These are phyloP conservation scores for Stipa capillata DNA, from an alignment of 176 grass and related monocot species.

Conservation along the genomic window DNA sequence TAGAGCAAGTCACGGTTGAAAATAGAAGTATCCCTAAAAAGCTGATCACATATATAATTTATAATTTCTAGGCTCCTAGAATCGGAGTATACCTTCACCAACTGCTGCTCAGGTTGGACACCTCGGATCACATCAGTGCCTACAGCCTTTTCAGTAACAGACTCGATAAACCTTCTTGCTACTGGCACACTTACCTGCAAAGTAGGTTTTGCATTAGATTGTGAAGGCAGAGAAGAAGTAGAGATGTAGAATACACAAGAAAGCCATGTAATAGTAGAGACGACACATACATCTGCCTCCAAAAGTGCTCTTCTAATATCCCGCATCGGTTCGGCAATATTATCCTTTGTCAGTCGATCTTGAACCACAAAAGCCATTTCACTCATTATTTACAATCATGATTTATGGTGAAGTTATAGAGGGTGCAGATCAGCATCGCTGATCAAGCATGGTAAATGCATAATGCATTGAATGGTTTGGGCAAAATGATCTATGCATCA, in stretches of 20 bases:
- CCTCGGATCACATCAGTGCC: conserved; percentile 74
- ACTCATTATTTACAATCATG: not conserved
- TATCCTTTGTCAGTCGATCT: conserved; percentile 90
- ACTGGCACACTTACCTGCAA: conserved; percentile 87
- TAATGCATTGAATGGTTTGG: not conserved
- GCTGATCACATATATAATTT: not conserved
- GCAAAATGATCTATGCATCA: not conserved
- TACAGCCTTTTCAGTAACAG: conserved; percentile 73
- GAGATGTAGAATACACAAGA: not conserved
- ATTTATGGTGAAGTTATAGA: not conserved
- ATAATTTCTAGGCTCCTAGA: not conserved
- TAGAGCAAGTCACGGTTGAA: not conserved
- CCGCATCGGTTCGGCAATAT: conserved; percentile 86
- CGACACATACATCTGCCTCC: conserved; percentile 85
- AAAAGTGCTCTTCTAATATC: conserved; percentile 95
- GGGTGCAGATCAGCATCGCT: not conserved
- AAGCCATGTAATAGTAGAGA: not conserved
- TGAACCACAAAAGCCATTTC: conserved; percentile 9
- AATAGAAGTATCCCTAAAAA: not conserved
- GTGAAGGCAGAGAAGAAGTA: not conserved
- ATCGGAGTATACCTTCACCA: conserved; percentile 71
- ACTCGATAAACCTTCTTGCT: conserved; percentile 76
- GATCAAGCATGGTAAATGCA: not conserved
- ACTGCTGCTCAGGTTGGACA: conserved; percentile 81
- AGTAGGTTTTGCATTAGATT: not conserved